phyloP scores from a whole-genome alignment of 2,329 filamentous ascomycete species.

The Endoconidiophora polonica region DNA sequence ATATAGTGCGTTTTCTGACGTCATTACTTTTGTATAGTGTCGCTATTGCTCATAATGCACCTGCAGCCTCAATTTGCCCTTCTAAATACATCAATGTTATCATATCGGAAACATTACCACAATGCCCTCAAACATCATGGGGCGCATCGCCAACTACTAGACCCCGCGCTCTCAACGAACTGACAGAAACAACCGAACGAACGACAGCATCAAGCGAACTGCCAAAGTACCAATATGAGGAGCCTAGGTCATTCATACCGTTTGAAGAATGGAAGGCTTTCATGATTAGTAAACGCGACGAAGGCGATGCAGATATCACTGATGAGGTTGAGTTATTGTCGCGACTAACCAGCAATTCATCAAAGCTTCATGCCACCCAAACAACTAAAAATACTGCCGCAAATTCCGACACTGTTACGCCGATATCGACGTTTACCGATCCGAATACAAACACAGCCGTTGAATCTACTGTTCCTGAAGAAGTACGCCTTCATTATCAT shows the following conservation, averaged over 20 bases:
- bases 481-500: constrained; percentile 23
- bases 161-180: no score
- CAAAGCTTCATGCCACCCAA: background rate
- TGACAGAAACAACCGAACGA: no score
- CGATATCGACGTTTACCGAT: background rate
- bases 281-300: constrained; percentile 5
- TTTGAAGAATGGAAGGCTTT: constrained; percentile 12
- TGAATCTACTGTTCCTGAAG: background rate
- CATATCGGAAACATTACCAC: no score
- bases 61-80: no score
- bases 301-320: background rate
- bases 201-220: no score
- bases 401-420: background rate
- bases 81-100: no score
- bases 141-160: no score
- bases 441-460: background rate
- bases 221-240: background rate
- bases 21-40: no score
- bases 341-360: background rate
- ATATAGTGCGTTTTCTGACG: no score
- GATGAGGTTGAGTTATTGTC: background rate
- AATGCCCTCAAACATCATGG: no score
- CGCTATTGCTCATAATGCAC: no score
- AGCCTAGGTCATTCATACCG: background rate
- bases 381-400: background rate